Conservation (phyloP, 176 grass and related monocot genomes). For the Cenchrus purpureus region DNA sequence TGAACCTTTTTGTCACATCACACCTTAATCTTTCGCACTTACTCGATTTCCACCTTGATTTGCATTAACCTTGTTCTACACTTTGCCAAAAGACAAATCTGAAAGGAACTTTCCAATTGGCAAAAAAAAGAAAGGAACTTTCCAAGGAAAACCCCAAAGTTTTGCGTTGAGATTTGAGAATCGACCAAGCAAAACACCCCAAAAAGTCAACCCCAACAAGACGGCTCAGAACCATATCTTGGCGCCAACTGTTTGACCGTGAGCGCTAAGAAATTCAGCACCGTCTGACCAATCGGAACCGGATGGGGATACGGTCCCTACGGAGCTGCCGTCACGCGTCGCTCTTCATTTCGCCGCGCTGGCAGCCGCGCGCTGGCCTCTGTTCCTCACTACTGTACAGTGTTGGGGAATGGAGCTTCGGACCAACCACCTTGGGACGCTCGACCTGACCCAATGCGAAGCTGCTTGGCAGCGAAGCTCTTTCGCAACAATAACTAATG, state of each 20-base stretch:
- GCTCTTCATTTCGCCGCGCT: not conserved
- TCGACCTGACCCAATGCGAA: too few relatives aligned
- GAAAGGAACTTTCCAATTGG: not conserved
- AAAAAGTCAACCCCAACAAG: not conserved
- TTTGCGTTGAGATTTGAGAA: too few relatives aligned
- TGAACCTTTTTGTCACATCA: not conserved
- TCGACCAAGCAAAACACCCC: not conserved
- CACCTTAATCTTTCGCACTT: not conserved
- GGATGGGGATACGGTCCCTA: not conserved
- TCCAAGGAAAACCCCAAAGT: not conserved
- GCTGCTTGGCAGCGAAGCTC: too few relatives aligned
- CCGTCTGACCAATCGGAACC: not conserved
- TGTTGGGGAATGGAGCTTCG: too few relatives aligned
- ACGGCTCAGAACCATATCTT: not conserved
- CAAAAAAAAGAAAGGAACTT: not conserved
- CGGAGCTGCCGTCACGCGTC: not conserved
- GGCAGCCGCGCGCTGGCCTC: not conserved
- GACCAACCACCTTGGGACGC: too few relatives aligned
- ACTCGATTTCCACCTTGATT: not conserved
- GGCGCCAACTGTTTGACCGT: slow-evolving; percentile 13
- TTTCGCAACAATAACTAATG: too few relatives aligned
- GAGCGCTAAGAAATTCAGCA: not conserved
- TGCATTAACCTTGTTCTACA: not conserved
- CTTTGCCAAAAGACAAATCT: not conserved
- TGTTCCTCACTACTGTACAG: not conserved